phyloP scores from a whole-genome alignment of 2,329 filamentous ascomycete genomes.

The Apiospora marii region DNA sequence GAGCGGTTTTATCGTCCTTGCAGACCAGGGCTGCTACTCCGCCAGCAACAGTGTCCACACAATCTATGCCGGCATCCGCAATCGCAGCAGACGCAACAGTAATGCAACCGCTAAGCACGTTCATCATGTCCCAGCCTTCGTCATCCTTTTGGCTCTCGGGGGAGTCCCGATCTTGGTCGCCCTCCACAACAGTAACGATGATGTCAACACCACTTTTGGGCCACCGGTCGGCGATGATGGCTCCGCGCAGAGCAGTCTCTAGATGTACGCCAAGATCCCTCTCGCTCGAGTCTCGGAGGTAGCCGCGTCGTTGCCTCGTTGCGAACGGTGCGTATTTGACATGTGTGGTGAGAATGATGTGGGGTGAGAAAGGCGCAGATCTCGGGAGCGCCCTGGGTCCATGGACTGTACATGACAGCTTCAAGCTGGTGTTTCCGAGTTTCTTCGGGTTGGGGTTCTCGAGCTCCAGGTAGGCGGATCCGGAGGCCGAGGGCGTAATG shows the following conservation, averaged over 20 bases:
- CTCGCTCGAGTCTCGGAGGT: slow-evolving; percentile 85
- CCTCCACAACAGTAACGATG: slow-evolving; percentile 90
- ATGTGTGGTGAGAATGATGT: slow-evolving; percentile 89
- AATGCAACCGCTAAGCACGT: slow-evolving; percentile 88
- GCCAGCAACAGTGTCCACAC: slow-evolving; percentile 87
- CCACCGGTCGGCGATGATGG: slow-evolving; percentile 92
- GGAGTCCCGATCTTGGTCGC: slow-evolving; percentile 77
- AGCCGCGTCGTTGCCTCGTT: slow-evolving; percentile 80
- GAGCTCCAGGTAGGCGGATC: slow-evolving; percentile 85
- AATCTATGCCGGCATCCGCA: slow-evolving; percentile 94
- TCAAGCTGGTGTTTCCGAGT: slow-evolving; percentile 72
- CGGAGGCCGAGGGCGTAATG: slow-evolving; percentile 90
- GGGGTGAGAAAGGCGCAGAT: slow-evolving; percentile 89
- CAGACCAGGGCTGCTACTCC: slow-evolving; percentile 84
- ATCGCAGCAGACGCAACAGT: slow-evolving; percentile 93
- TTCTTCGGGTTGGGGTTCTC: slow-evolving; percentile 55
- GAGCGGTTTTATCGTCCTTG: slow-evolving; percentile 42
- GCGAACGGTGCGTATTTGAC: slow-evolving; percentile 98
- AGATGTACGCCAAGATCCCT: slow-evolving; percentile 90
- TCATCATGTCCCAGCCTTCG: slow-evolving; percentile 88
- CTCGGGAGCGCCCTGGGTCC: slow-evolving; percentile 90
- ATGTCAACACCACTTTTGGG: slow-evolving; percentile 99
- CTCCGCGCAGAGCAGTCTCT: slow-evolving; percentile 87
- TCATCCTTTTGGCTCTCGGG: slow-evolving; percentile 58
- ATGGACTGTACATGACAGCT: slow-evolving; percentile 92